Evolutionary conservation across 176 grass and related monocot genomes (phyloP), one percentile per base, ranked within the genome.

Genomic region (Oryza meyeriana): DNA sequence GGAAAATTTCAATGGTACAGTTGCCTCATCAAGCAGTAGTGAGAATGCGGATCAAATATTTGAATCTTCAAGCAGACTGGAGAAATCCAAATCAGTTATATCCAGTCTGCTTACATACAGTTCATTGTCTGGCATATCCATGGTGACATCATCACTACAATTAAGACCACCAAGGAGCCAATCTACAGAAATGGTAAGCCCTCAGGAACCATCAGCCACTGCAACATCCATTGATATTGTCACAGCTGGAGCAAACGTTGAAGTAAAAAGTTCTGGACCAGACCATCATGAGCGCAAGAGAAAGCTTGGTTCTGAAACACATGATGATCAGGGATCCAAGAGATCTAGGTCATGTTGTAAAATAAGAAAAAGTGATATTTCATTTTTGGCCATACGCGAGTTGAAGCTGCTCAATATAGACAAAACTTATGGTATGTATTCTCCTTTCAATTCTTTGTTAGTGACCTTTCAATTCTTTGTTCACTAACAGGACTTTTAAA

Each of bases 401-500:
- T 42, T 97, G 63, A 90, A 90, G 75, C 72, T 82, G 58, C 81
- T 94, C 29, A 88, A 83, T 73, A 94, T 74, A 92, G 87, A 97
- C 81, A 85, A 89, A 88, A 83, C 69, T 69, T 79, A 85, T 6
- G 91, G 91, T 91, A 86, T 20, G 55, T 11, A 32, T 16, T 45
- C 13, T 47, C 0, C 20, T 65, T 50, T 22, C 8, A 6, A 38
- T 88, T 71, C 20, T 77, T 31, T 57, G 27, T 27, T 84, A n/a
- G n/a, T n/a, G n/a, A n/a, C 0, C 20, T 65, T 50, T 22, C 8
- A 6, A 38, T 88, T 71, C 20, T 77, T 31, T 57, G 27, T 27
- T 84, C 47, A 72, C 4, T 44, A 52, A 27, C 13, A 63, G 38
- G 52, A 92, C 27, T 18, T 76, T 38, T 77, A 44, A 41, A 25